phyloP scores from a whole-genome alignment of 1,284 basidiomycete species.

The Cutaneotrichosporon sp. region DNA sequence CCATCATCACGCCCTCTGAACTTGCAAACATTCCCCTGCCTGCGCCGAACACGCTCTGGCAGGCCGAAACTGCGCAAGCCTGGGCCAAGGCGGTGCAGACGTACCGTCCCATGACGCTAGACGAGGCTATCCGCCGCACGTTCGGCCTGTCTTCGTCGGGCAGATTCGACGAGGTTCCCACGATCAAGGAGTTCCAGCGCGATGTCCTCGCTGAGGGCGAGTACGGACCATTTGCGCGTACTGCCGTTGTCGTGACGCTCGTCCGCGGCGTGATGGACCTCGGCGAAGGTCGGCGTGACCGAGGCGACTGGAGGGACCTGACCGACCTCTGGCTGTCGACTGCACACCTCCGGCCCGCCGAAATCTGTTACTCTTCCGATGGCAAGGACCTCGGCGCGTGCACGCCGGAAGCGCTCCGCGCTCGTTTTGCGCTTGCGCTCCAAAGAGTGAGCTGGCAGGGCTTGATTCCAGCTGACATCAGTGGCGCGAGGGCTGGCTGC shows the following conservation, averaged over 20 bases:
- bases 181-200: conserved; percentile 38
- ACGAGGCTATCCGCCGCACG: conserved; percentile 48
- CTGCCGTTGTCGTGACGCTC: conserved; percentile 51
- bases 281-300: conserved; percentile 52
- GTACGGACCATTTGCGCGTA: conserved; percentile 54
- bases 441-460: conserved; percentile 36
- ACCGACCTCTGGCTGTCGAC: conserved; percentile 51
- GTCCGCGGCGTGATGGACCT: conserved; percentile 53
- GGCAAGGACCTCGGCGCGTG: conserved; percentile 38
- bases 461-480: conserved; percentile 17
- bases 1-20: conserved; percentile 48
- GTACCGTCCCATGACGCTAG: conserved; percentile 46
- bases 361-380: conserved; percentile 36
- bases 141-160: conserved; percentile 47
- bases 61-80: conserved; percentile 47
- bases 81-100: conserved; percentile 48
- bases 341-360: conserved; percentile 36
- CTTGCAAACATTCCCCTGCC: conserved; percentile 52
- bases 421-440: conserved; percentile 41
- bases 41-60: conserved; percentile 54
- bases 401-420: conserved; percentile 35
- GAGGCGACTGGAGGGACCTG: conserved; percentile 52
- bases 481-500: conserved; percentile 56
- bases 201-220: conserved; percentile 44
- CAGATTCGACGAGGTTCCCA: conserved; percentile 43